Evolutionary conservation across 2,329 filamentous ascomycete genomes (phyloP).

Genomic region (Monilinia polystroma): DNA sequence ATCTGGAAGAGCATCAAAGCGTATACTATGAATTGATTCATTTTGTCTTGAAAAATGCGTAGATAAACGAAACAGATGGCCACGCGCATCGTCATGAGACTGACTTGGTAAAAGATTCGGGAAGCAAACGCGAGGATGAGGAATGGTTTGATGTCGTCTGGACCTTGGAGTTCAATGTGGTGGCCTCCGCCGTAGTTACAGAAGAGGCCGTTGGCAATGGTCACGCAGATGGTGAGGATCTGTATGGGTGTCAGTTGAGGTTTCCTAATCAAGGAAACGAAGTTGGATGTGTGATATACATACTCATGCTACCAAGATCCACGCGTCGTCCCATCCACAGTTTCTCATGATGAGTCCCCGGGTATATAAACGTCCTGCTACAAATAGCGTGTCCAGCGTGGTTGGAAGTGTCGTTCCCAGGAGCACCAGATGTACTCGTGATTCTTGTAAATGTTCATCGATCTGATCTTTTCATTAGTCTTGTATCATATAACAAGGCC

Average conservation of each 20-base stretch:
- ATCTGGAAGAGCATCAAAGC: neutral
- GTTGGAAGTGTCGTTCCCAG: neutral
- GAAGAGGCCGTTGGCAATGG: neutral
- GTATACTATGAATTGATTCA: conserved; percentile 3
- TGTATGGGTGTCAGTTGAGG: neutral
- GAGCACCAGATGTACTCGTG: conserved; percentile 7
- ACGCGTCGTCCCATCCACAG: conserved; percentile 5
- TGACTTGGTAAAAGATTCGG: conserved; percentile 4
- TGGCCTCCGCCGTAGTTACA: neutral
- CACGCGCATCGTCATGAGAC: neutral
- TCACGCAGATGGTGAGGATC: neutral
- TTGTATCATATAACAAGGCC: neutral
- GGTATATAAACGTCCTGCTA: conserved; percentile 11
- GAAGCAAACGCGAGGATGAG: neutral
- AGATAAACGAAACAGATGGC: conserved; percentile 1
- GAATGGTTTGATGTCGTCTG: neutral
- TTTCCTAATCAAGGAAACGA: neutral
- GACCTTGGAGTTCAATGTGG: neutral
- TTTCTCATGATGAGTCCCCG: conserved; percentile 10
- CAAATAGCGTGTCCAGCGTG: neutral
- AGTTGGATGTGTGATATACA: neutral
- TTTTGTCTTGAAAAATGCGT: conserved; percentile 13
- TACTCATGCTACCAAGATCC: conserved; percentile 7
- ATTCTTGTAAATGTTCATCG: neutral
- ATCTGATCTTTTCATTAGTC: neutral